Conservation (phyloP, 768 basidiomycete species). For the Nidularia pulvinata region DNA sequence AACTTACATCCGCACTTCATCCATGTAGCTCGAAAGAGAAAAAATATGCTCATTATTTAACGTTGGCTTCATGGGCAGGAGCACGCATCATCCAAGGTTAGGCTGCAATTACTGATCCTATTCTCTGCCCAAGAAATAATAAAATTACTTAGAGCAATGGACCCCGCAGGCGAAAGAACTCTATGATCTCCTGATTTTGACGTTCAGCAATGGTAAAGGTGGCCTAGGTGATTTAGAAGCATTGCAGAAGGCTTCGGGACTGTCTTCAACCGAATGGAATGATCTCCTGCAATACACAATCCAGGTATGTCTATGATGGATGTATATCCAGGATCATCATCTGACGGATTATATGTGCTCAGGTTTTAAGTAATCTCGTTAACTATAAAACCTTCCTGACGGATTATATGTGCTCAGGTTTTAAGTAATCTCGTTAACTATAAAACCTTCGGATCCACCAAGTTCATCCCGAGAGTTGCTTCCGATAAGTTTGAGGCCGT, state of each 20-base stretch:
- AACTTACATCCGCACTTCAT: constrained; percentile 5
- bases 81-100: constrained; percentile 74
- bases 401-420: constrained; percentile 24
- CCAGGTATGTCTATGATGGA: constrained; percentile 48
- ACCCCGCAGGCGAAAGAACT: constrained; percentile 67
- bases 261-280: constrained; percentile 65
- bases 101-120: background rate
- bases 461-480: constrained; percentile 76
- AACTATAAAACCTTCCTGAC: constrained; percentile 76
- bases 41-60: constrained; percentile 75
- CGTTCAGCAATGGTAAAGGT: constrained; percentile 57
- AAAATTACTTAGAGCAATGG: constrained; percentile 59
- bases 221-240: constrained; percentile 53
- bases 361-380: constrained; percentile 62
- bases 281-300: constrained; percentile 69
- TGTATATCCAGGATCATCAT: background rate
- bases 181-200: constrained; percentile 71
- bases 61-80: constrained; percentile 81
- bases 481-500: constrained; percentile 62
- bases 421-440: constrained; percentile 73
- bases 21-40: constrained; percentile 64
- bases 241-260: constrained; percentile 51
- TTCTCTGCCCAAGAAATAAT: background rate
- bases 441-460: constrained; percentile 83
- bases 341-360: too few species aligned